Evolutionary conservation across 495 filamentous ascomycete genomes (phyloP), one percentile per base, ranked within the genome.

Genomic region (Trypethelium eluteriae): DNA sequence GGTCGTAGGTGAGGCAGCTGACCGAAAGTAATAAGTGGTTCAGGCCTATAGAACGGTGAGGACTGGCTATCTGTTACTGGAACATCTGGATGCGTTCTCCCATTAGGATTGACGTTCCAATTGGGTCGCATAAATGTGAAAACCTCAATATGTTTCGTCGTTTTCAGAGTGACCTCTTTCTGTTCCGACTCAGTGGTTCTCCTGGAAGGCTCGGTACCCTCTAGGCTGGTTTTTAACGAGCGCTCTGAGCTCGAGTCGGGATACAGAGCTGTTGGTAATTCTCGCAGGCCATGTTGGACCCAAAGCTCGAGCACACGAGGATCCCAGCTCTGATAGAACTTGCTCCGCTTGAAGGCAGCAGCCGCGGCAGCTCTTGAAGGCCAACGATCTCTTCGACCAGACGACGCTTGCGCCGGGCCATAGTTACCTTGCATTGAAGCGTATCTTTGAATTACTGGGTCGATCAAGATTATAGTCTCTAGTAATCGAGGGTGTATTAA

Each of bases 401-500:
- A 53, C 0, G 76, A 76, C 2, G 72, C 65, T 39, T 66, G 49
- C 12, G 76, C 75, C 16, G 76, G 76, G 1, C 39, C 50, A 62
- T 68, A 69, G 62, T 76, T 77, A 44, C 75, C 76, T 5, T 46
- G 32, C 10, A 57, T n/a, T 16, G 69, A 72, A n/a, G 68, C 64
- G 25, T 68, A 63, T 7, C 70, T 72, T 70, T 89, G 85, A 64
- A 93, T 83, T 39, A 90, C 86, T 4, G 93, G 92, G 74, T 98
- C 93, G 2, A 97, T 78, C 5, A 95, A 82, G 61, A 96, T 80
- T 6, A 96, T 72, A 2, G 86, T 85, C 63, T 86, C 82, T 67
- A 97, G 81, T 10, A 98, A 84, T 3, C 92, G 86, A 9, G 94
- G 92, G 78, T 96, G 90, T 68, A 92, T 81, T 14, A 94, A 79